Conservation (phyloP, 306 rosid genomes). For the Dalbergia oliveri region DNA sequence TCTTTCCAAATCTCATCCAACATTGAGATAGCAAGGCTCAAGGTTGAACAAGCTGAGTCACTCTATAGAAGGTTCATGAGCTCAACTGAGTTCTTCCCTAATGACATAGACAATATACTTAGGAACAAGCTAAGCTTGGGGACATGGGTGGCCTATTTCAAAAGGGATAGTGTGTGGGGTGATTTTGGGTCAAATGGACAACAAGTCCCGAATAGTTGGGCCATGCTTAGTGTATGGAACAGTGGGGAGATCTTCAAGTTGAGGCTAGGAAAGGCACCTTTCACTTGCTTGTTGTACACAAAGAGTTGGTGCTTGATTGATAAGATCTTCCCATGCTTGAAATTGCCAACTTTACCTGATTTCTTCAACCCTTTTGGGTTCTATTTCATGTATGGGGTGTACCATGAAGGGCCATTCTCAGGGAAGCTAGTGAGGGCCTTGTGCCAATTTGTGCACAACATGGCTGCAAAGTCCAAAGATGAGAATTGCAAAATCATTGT, state of each 20-base stretch:
- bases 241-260: slow-evolving; percentile 76
- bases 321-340: slow-evolving; percentile 81
- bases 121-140: slow-evolving; percentile 81
- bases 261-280: slow-evolving; percentile 80
- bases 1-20: slow-evolving; percentile 53
- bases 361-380: slow-evolving; percentile 87
- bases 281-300: slow-evolving; percentile 68
- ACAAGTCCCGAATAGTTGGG: slow-evolving; percentile 69
- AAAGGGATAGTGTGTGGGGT: slow-evolving; percentile 51
- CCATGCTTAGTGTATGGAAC: slow-evolving; percentile 92
- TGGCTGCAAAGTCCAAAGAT: slow-evolving; percentile 63
- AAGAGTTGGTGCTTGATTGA: slow-evolving; percentile 71
- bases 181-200: slow-evolving; percentile 54
- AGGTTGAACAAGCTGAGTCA: slow-evolving; percentile 76
- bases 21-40: slow-evolving; percentile 64
- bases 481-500: slow-evolving; percentile 73
- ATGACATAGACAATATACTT: slow-evolving; percentile 71
- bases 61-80: slow-evolving; percentile 77
- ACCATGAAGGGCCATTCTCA: slow-evolving; percentile 73
- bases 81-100: slow-evolving; percentile 77
- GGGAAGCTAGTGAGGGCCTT: slow-evolving; percentile 73
- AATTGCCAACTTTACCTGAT: slow-evolving; percentile 69
- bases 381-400: slow-evolving; percentile 85
- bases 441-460: slow-evolving; percentile 80
- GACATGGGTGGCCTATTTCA: slow-evolving; percentile 85